Base-by-base conservation (phyloP, 495 filamentous ascomycete species). In the Neurospora sp. region DNA sequence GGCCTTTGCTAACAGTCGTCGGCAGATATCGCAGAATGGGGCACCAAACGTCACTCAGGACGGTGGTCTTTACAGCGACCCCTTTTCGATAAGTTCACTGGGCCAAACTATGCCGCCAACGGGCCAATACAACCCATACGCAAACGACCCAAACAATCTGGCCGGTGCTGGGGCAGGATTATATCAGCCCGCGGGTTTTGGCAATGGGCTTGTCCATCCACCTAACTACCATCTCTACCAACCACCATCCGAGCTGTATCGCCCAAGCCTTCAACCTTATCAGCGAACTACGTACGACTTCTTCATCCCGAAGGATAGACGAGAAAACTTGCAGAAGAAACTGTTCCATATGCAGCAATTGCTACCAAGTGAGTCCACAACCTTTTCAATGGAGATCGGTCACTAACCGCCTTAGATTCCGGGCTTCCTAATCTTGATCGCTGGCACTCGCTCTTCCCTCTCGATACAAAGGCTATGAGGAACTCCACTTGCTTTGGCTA, bases 221-320 rank as follows among this genome's bases (percentile, higher is more conserved):
- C 90, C 93, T 71, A 89, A 96, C 85, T 97, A 97, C 79, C 95
- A 98, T 83, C 88, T 97, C 8, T 99, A 98, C 79, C 92, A 93
- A 28, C 93, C 54, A 24, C 54, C 94, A 1, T 85, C 92, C 73
- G 93, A 93, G n/a, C 90, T 93, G 9, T 90, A 94, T 77, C 89
- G 89, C 73, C 90, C 93, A 78, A 92, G 91, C 73, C 85, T 94
- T 17, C 85, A 91, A 71, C 88, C 90, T 4, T 97, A 96, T 82
- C 94, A 98, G 79, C 89, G 92, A 71, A 90, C 89, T 73, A 90
- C 91, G 13, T 92, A 94, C 78, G 93, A 97, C 79, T 91, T 98
- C 71, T 98, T 98, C 79, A 90, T 98, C 40, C 89, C 93, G 2
- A 93, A 94, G 74, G 88, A 91, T 48, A 80, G 96, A 21, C 87